Evolutionary conservation across 2,329 filamentous ascomycete genomes (phyloP).

Genomic region (Colletotrichum sublineola): DNA sequence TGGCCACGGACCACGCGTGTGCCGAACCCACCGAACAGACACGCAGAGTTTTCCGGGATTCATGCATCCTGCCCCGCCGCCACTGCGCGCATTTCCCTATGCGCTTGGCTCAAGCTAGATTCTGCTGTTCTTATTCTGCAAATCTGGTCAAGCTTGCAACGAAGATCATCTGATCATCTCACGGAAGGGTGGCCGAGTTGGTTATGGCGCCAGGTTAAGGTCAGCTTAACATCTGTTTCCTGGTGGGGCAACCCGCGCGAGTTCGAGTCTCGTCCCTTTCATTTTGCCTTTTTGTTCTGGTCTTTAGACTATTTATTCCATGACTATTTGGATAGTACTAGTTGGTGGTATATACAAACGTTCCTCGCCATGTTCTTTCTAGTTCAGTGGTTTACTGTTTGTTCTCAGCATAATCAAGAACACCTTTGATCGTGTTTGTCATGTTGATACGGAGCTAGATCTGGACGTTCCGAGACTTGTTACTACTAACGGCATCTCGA

Average conservation of each 20-base stretch:
- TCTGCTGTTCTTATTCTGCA: rapidly evolving
- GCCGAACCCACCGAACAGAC: neutral
- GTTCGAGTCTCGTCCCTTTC: constrained; percentile 43
- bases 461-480: too few species aligned
- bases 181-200: constrained; percentile 42
- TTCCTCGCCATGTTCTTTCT: too few species aligned
- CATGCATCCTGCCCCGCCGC: neutral
- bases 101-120: neutral
- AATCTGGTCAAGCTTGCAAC: rapidly evolving
- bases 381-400: neutral
- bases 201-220: constrained; percentile 43
- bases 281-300: neutral
- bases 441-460: too few species aligned
- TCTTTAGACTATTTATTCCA: neutral
- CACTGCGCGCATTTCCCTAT: neutral
- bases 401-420: too few species aligned
- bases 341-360: too few species aligned
- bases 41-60: neutral
- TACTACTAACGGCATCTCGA: too few species aligned
- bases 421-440: too few species aligned
- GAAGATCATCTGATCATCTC: neutral
- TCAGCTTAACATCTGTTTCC: constrained; percentile 43
- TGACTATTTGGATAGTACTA: neutral
- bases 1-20: neutral
- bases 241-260: constrained; percentile 42